phyloP scores from a whole-genome alignment of 1,139 yeast genomes.

The Yamadazyma friedrichii region DNA sequence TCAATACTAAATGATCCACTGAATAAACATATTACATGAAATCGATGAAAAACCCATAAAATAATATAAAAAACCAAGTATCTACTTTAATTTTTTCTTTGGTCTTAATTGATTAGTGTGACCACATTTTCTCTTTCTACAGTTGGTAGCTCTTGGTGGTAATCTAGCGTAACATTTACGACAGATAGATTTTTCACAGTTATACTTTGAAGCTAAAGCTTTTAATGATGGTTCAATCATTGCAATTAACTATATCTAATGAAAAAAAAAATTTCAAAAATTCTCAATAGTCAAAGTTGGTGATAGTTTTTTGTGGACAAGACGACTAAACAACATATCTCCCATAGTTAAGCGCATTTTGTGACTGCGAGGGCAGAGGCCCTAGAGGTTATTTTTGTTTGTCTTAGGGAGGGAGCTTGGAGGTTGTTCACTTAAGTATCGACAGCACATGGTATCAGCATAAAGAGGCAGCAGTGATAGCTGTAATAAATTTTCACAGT shows the following conservation, averaged over 20 bases:
- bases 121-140: conserved; percentile 99
- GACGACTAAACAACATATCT: not conserved
- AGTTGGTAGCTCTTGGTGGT: conserved; percentile 99
- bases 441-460: too few relatives aligned
- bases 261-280: conserved; percentile 2
- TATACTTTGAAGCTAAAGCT: conserved; percentile 98
- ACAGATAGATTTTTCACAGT: conserved; percentile 99
- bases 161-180: conserved; percentile 99
- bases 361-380: conserved; percentile 1
- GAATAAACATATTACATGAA: not conserved
- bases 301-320: conserved; percentile 1
- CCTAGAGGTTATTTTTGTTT: too few relatives aligned
- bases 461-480: too few relatives aligned
- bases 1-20: not conserved
- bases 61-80: conserved; percentile 4
- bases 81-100: conserved; percentile 97
- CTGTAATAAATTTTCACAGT: too few relatives aligned
- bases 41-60: conserved; percentile 1
- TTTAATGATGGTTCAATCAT: conserved; percentile 99
- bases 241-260: conserved; percentile 15
- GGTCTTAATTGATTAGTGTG: conserved; percentile 99
- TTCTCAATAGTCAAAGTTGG: conserved; percentile 3
- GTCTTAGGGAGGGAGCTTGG: too few relatives aligned
- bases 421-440: too few relatives aligned
- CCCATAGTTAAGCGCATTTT: conserved; percentile 3